A percentile compares a stretch with the other conserved stretches of the same genome.
Conservation (phyloP, 225 moss, liverwort and hornwort species). For the Thuidium tamariscinum region DNA sequence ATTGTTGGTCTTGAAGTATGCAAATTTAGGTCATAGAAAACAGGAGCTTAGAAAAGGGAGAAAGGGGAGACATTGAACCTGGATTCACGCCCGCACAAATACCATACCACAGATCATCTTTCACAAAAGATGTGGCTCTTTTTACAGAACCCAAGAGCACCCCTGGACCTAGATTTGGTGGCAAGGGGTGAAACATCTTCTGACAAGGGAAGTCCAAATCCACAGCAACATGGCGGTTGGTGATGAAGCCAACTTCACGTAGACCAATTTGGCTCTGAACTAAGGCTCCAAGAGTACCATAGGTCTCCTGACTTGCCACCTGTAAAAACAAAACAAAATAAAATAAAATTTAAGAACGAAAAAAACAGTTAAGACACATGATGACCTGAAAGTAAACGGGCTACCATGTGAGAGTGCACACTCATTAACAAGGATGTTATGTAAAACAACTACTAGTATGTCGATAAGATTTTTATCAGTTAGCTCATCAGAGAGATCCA, state of each 20-base stretch:
- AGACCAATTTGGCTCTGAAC: conserved; percentile 37
- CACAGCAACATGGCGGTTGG: conserved; percentile 47
- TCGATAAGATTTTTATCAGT: not conserved
- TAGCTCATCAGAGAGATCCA: not conserved
- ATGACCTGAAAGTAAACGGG: not conserved
- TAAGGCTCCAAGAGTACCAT: conserved; percentile 45
- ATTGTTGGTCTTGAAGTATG: not conserved
- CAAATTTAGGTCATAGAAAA: not conserved
- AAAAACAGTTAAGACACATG: not conserved
- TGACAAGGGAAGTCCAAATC: conserved; percentile 45
- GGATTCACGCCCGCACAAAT: conserved; percentile 38
- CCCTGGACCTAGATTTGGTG: conserved; percentile 41
- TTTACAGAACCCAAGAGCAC: conserved; percentile 36
- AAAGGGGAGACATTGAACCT: conserved; percentile 2
- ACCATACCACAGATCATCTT: conserved; percentile 46
- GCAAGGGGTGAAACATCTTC: conserved; percentile 47
- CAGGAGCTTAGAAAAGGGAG: not conserved
- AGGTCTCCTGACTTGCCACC: conserved; percentile 50
- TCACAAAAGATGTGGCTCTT: conserved; percentile 44
- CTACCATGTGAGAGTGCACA: not conserved
- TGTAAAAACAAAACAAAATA: not conserved
- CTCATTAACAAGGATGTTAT: not conserved
- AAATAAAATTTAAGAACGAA: not conserved
- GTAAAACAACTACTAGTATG: not conserved
- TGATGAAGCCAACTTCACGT: conserved; percentile 41